Evolutionary conservation across 768 basidiomycete genomes (phyloP).

Genomic region (Auricularia cornea): DNA sequence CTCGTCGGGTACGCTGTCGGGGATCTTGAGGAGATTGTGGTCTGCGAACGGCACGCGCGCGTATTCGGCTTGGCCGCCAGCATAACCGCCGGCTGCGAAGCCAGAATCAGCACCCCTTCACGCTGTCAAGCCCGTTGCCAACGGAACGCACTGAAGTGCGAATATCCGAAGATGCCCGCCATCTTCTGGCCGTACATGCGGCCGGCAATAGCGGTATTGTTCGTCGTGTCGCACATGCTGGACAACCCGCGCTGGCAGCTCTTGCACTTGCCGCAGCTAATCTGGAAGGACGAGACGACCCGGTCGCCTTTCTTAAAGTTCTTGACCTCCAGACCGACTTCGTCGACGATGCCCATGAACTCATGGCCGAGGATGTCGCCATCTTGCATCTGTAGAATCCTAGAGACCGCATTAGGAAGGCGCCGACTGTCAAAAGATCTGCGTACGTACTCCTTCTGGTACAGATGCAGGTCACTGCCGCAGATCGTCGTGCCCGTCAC

Average conservation of each 20-base stretch:
- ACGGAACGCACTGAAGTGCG: conserved; percentile 38
- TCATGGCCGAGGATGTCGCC: conserved; percentile 75
- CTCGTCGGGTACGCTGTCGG: conserved; percentile 57
- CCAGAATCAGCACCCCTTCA: too few relatives aligned
- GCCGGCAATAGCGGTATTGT: conserved; percentile 39
- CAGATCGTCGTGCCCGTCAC: conserved; percentile 73
- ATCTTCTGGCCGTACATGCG: conserved; percentile 61
- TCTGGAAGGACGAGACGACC: conserved; percentile 74
- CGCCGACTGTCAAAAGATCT: conserved; percentile 50
- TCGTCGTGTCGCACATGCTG: conserved; percentile 67
- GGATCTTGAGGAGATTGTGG: conserved; percentile 63
- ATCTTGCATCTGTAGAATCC: conserved; percentile 36
- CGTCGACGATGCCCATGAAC: conserved; percentile 64
- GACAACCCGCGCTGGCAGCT: conserved; percentile 69
- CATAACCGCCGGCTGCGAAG: conserved; percentile 48
- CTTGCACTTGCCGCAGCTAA: conserved; percentile 54
- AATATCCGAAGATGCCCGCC: conserved; percentile 57
- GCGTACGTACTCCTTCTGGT: conserved; percentile 31
- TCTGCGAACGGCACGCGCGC: conserved; percentile 64
- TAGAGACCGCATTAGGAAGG: not conserved
- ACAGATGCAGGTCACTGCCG: conserved; percentile 57
- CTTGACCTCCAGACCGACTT: conserved; percentile 54
- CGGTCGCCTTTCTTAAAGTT: conserved; percentile 56
- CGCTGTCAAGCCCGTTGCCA: too few relatives aligned
- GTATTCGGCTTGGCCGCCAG: conserved; percentile 72